These are phyloP conservation scores for Pseudocercospora cruenta DNA, from an alignment of 2,329 filamentous ascomycete genomes.

Conservation along the genomic window DNA sequence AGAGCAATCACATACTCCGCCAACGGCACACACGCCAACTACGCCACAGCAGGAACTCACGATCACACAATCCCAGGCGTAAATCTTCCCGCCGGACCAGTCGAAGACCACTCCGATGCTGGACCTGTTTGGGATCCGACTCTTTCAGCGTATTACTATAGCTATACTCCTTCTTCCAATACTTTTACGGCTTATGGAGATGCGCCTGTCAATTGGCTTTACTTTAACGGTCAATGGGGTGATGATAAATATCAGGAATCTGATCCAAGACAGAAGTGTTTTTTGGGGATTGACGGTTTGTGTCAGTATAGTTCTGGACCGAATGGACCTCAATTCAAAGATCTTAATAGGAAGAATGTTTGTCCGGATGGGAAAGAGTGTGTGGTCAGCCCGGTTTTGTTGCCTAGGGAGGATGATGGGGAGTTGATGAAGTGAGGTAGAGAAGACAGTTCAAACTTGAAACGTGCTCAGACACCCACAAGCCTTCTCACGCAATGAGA, in stretches of 20 bases:
- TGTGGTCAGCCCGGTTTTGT: constrained; percentile 26
- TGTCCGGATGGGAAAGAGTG: constrained; percentile 59
- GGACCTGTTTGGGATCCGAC: constrained; percentile 65
- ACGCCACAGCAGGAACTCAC: constrained; percentile 62
- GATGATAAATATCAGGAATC: constrained; percentile 61
- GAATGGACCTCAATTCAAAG: constrained; percentile 64
- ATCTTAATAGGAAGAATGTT: constrained; percentile 58
- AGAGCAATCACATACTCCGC: constrained; percentile 61
- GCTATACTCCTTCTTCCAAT: constrained; percentile 47
- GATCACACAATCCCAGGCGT: constrained; percentile 66
- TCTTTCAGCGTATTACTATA: constrained; percentile 60
- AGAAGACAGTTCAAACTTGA: too few species aligned
- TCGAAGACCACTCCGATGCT: constrained; percentile 59
- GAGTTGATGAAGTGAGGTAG: not conserved
- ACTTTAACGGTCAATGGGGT: constrained; percentile 65
- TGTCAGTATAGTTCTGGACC: constrained; percentile 61
- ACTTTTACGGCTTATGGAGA: constrained; percentile 55
- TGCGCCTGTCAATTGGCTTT: constrained; percentile 58
- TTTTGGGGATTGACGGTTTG: constrained; percentile 43
- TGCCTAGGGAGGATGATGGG: constrained; percentile 10
- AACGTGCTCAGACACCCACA: not conserved
- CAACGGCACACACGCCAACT: constrained; percentile 67
- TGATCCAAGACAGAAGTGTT: constrained; percentile 52
- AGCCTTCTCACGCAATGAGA: not conserved
- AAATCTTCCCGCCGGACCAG: constrained; percentile 57